Evolutionary conservation across 495 filamentous ascomycete genomes (phyloP).

Genomic region (Bacidia gigantensis): DNA sequence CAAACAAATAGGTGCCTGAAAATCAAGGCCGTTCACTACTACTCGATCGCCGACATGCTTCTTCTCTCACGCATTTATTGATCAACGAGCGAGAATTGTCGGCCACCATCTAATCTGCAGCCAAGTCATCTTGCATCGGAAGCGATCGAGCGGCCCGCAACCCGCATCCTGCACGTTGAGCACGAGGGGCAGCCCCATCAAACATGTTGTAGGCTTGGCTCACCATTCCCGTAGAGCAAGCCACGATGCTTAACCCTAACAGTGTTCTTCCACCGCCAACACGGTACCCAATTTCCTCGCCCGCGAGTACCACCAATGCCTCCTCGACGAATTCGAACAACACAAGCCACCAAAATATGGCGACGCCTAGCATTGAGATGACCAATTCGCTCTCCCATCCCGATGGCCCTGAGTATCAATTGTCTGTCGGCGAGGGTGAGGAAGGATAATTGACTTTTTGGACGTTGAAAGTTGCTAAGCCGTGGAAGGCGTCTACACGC

Average conservation of each 20-base stretch:
- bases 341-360: conserved; percentile 46
- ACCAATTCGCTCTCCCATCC: conserved; percentile 77
- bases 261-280: conserved; percentile 79
- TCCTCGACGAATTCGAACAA: no score
- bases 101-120: neutral
- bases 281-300: conserved; percentile 61
- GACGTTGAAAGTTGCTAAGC: neutral
- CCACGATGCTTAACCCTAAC: neutral
- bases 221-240: neutral
- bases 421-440: conserved; percentile 84
- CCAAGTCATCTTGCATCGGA: neutral
- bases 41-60: no score
- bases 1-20: neutral
- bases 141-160: neutral
- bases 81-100: no score
- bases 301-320: conserved; percentile 5
- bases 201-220: conserved; percentile 8
- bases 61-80: no score
- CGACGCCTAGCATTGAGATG: conserved; percentile 69
- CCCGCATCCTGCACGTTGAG: neutral
- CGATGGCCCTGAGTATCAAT: conserved; percentile 60
- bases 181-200: neutral
- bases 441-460: neutral
- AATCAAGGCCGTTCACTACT: neutral
- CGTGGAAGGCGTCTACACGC: conserved; percentile 61